phyloP scores from a whole-genome alignment of 352 stramenopile species.

The Pilasporangium apinafurcum region DNA sequence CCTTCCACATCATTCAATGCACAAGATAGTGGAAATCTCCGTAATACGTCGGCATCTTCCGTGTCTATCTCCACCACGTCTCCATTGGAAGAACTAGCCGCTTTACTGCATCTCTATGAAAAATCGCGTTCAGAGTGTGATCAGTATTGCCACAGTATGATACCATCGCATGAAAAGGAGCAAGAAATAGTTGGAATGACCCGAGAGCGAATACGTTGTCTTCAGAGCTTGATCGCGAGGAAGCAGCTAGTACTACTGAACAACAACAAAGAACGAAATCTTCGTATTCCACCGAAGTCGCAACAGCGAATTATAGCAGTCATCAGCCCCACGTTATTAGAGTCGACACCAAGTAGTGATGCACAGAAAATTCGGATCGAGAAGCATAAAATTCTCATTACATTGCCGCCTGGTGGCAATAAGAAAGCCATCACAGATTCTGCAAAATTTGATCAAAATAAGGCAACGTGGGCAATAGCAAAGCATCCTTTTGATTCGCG shows the following conservation, averaged over 20 bases:
- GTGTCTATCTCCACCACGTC: conserved; percentile 6
- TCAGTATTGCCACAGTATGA: conserved; percentile 53
- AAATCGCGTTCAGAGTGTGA: conserved; percentile 67
- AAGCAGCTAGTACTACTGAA: conserved; percentile 61
- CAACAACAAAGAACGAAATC: conserved; percentile 67
- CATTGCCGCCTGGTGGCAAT: conserved; percentile 76
- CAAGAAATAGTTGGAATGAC: conserved; percentile 77
- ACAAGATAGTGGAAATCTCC: too few species aligned
- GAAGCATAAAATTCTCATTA: conserved; percentile 87
- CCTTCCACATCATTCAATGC: not conserved
- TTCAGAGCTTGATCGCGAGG: conserved; percentile 61
- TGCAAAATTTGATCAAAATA: conserved; percentile 47
- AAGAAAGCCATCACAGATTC: conserved; percentile 71
- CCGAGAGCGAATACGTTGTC: conserved; percentile 56
- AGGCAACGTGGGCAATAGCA: conserved; percentile 53
- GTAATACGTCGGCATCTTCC: too few species aligned
- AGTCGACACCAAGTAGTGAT: conserved; percentile 30
- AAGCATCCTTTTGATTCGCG: conserved; percentile 81
- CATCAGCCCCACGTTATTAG: conserved; percentile 50
- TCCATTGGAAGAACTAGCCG: conserved; percentile 34
- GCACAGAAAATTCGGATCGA: conserved; percentile 65
- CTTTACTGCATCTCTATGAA: conserved; percentile 62
- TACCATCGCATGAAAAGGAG: conserved; percentile 62
- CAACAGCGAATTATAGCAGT: conserved; percentile 73
- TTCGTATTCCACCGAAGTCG: conserved; percentile 74